Percentiles rank a stretch among this genome's conserved stretches.
Evolutionary conservation across 1,284 basidiomycete genomes (phyloP).

Genomic region (Cutaneotrichosporon sp.): DNA sequence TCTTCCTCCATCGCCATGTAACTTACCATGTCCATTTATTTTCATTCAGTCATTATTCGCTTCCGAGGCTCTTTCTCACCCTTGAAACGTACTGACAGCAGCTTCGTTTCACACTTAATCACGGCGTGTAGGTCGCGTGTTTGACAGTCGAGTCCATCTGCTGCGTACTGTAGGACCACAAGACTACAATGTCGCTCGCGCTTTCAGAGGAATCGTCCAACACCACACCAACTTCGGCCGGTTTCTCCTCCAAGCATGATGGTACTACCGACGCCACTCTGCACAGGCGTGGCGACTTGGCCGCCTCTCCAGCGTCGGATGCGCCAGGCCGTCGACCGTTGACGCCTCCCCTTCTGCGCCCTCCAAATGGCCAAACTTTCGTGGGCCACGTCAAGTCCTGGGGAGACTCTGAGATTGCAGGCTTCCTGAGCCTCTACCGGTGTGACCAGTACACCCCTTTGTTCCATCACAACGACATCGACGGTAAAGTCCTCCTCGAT

Average conservation of each 20-base stretch:
- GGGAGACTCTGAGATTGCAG: conserved; percentile 38
- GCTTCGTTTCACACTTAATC: background rate
- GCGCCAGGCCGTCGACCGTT: conserved; percentile 26
- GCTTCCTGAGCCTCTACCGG: conserved; percentile 54
- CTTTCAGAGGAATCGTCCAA: conserved; percentile 20
- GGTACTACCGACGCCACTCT: background rate
- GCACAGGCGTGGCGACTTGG: background rate
- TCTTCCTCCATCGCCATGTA: background rate
- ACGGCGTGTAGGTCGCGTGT: background rate
- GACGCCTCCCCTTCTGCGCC: conserved; percentile 39
- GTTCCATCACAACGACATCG: conserved; percentile 81
- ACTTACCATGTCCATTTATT: background rate
- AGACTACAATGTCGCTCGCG: conserved; percentile 8
- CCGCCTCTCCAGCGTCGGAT: conserved; percentile 6
- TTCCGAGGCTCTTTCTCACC: background rate
- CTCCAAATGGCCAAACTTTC: conserved; percentile 33
- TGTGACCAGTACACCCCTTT: conserved; percentile 66
- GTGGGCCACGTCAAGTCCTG: conserved; percentile 42
- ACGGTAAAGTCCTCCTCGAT: conserved; percentile 83
- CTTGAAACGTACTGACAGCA: background rate
- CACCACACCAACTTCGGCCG: conserved; percentile 41
- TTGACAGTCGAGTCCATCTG: background rate
- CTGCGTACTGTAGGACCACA: background rate
- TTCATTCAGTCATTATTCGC: background rate
- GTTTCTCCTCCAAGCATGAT: conserved; percentile 20